Conservation (phyloP, 495 filamentous ascomycete species). For the Aspergillus conjunctus region DNA sequence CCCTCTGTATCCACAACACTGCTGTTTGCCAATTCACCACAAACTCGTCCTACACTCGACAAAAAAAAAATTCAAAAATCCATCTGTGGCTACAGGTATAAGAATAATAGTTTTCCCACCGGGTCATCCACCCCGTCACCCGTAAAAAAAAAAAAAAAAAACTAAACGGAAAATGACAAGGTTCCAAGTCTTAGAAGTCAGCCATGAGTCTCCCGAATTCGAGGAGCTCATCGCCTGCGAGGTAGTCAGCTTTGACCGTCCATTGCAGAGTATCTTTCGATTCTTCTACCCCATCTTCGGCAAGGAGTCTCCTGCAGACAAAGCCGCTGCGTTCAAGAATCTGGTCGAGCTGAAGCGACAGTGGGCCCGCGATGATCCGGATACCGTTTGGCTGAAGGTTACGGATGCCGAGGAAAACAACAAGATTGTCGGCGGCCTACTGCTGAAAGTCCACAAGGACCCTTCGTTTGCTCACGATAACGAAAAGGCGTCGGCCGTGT, state of each 20-base stretch:
- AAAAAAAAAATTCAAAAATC: not conserved
- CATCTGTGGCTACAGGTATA: not conserved
- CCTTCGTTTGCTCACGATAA: not conserved
- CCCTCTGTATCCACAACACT: not conserved
- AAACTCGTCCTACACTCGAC: not conserved
- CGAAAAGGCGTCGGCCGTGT: constrained; percentile 2
- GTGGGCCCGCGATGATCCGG: constrained; percentile 10
- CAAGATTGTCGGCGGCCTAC: not conserved
- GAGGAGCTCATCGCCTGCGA: constrained; percentile 8
- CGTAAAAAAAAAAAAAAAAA: not conserved
- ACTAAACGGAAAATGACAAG: not conserved
- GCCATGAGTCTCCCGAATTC: not conserved
- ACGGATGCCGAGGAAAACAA: constrained; percentile 1
- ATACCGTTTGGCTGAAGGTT: constrained; percentile 3
- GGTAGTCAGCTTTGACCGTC: constrained; percentile 5
- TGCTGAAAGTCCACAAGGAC: constrained; percentile 2
- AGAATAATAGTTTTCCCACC: not conserved
- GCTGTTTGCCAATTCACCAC: not conserved
- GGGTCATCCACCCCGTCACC: not conserved
- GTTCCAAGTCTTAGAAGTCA: constrained; percentile 8
- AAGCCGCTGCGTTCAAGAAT: not conserved
- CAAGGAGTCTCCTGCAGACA: not conserved
- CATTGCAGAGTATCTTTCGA: constrained; percentile 9
- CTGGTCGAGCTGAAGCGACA: constrained; percentile 4
- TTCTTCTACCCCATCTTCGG: constrained; percentile 14